Evolutionary conservation across 371 early-diverging fungal species (phyloP).

Genomic region (Rhizopus delemar): DNA sequence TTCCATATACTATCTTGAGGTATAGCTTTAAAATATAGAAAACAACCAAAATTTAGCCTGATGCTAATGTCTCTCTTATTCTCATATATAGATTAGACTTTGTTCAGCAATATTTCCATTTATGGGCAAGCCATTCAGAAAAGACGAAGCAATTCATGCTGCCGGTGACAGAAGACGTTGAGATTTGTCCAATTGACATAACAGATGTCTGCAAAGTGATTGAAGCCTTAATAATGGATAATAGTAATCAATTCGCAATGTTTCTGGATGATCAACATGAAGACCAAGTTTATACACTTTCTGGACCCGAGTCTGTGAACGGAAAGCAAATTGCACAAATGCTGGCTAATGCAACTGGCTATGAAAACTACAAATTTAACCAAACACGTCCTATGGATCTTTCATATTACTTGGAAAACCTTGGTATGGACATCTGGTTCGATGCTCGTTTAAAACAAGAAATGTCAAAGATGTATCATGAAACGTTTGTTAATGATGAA

Average conservation of each 20-base stretch:
- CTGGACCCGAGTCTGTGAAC: conserved; percentile 29
- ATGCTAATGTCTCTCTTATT: conserved; percentile 1
- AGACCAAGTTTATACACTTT: conserved; percentile 30
- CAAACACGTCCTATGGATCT: conserved; percentile 33
- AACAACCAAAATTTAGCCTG: not conserved
- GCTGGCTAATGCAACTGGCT: conserved; percentile 25
- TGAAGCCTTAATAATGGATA: conserved; percentile 21
- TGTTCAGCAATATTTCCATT: conserved; percentile 40
- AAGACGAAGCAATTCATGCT: conserved; percentile 22
- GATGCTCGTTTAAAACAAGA: conserved; percentile 36
- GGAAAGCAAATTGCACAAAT: conserved; percentile 23
- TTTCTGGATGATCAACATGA: conserved; percentile 22
- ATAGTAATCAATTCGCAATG: not conserved
- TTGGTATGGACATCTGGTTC: conserved; percentile 34
- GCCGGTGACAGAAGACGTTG: conserved; percentile 21
- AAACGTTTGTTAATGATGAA: conserved; percentile 15
- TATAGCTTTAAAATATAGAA: conserved; percentile 4
- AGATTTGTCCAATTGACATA: conserved; percentile 32
- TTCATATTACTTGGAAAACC: conserved; percentile 24
- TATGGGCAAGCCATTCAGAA: conserved; percentile 36
- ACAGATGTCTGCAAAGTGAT: conserved; percentile 31
- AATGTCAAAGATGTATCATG: conserved; percentile 31
- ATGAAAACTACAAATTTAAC: conserved; percentile 18
- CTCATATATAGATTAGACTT: conserved; percentile 42
- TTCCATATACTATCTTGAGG: conserved; percentile 38